A percentile compares a stretch with the other conserved stretches of the same genome.
Evolutionary conservation across 306 rosid genomes (phyloP).

Genomic region (Castanea sativa): DNA sequence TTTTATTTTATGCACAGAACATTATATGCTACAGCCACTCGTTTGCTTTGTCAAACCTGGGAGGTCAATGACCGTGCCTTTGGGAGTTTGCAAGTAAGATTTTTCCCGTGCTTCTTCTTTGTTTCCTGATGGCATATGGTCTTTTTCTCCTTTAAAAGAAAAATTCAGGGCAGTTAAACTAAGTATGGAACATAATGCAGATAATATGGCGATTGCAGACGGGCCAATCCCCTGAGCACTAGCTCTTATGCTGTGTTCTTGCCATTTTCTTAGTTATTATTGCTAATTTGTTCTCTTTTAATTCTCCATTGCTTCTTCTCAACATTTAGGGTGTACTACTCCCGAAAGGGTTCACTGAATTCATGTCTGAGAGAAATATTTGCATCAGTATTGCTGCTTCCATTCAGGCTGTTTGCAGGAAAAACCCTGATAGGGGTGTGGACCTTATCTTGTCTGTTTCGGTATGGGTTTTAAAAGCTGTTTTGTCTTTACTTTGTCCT

Average conservation of each 20-base stretch:
- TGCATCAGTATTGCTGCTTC: conserved; percentile 88
- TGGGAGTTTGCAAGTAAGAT: conserved; percentile 82
- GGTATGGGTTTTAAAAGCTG: conserved; percentile 41
- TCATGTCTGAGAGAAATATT: conserved; percentile 56
- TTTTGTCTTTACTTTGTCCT: conserved; percentile 26
- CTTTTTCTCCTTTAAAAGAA: background rate
- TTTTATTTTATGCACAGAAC: conserved; percentile 45
- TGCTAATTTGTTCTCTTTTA: conserved; percentile 13
- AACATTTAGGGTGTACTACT: conserved; percentile 61
- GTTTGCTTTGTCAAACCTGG: conserved; percentile 96
- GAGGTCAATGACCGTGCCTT: conserved; percentile 90
- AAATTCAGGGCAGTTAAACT: background rate
- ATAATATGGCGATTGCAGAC: background rate
- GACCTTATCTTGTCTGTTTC: conserved; percentile 94
- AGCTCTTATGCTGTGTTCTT: conserved; percentile 1
- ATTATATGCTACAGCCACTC: conserved; percentile 72
- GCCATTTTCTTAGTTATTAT: conserved; percentile 12
- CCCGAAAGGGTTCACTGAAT: conserved; percentile 64
- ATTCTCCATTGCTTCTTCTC: conserved; percentile 24
- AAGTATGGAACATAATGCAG: background rate
- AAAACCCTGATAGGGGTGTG: conserved; percentile 89
- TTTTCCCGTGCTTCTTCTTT: conserved; percentile 17
- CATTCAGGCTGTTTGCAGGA: conserved; percentile 86
- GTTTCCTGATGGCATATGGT: background rate
- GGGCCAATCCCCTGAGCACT: no score